A percentile compares a stretch with the other conserved stretches of the same genome.
Conservation (phyloP, 164 flowering plant species). For the Magnolia officinalis region DNA sequence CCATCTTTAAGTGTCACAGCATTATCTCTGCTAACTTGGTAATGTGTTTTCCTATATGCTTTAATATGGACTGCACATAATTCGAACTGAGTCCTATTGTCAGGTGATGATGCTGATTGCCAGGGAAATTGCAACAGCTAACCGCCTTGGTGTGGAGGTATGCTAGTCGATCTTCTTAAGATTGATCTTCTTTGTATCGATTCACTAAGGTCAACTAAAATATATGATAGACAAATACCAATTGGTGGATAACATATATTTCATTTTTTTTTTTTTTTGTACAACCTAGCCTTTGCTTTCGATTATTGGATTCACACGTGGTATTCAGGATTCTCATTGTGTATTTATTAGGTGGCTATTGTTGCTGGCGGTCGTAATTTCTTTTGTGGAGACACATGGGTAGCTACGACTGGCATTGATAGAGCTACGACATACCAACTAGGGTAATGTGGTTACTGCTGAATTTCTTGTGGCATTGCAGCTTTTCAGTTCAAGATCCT, state of each 20-base stretch:
- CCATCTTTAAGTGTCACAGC: not conserved
- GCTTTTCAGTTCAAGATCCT: not conserved
- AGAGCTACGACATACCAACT: slow-evolving; percentile 83
- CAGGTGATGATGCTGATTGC: slow-evolving; percentile 82
- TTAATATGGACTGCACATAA: not conserved
- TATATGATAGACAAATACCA: not conserved
- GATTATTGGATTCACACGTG: not conserved
- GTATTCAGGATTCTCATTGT: not conserved
- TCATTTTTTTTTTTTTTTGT: not conserved
- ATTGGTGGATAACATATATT: not conserved
- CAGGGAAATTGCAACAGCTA: slow-evolving; percentile 75
- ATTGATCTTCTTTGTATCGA: not conserved
- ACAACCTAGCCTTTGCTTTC: not conserved
- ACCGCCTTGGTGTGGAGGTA: slow-evolving; percentile 88
- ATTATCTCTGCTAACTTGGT: not conserved
- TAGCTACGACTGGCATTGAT: slow-evolving; percentile 72
- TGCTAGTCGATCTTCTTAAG: not conserved
- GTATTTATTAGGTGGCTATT: slow-evolving; percentile 65
- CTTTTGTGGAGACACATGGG: slow-evolving; percentile 93
- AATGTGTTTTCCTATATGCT: not conserved
- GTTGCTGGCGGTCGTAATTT: slow-evolving; percentile 95
- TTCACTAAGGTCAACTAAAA: too few species aligned
- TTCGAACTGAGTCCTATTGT: slow-evolving; percentile 19
- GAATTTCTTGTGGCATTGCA: not conserved
- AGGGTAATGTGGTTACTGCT: slow-evolving; percentile 46